Percentiles rank a stretch among this genome's conserved stretches.
Conservation (phyloP, 2,329 filamentous ascomycete genomes). For the Venturia carpophila region DNA sequence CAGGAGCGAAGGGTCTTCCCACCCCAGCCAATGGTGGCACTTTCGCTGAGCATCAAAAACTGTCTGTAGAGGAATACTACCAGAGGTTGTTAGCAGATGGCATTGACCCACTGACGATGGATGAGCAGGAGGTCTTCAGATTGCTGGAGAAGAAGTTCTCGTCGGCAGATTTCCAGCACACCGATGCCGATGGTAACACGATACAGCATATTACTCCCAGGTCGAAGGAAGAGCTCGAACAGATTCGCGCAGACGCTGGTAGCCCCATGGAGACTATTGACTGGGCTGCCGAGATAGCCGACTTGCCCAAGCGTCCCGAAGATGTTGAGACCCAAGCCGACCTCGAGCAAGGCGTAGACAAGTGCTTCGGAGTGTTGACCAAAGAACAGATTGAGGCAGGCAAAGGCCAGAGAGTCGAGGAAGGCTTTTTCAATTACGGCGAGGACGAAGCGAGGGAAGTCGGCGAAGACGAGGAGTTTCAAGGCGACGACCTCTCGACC, state of each 20-base stretch:
- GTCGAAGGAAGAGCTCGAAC: constrained; percentile 2
- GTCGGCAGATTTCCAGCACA: background rate
- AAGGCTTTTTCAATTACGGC: constrained; percentile 17
- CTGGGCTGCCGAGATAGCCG: background rate
- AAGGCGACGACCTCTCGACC: constrained; percentile 13
- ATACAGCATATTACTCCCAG: background rate
- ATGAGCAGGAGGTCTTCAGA: background rate
- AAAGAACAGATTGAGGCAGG: background rate
- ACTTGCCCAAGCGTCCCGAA: background rate
- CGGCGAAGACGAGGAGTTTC: constrained; percentile 17
- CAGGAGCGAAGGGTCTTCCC: background rate
- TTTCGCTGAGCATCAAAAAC: background rate
- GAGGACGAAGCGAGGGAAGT: constrained; percentile 8
- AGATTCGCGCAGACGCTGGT: background rate
- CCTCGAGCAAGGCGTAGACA: background rate
- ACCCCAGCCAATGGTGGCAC: background rate
- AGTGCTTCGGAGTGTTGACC: background rate
- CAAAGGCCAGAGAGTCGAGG: background rate
- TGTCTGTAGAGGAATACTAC: background rate
- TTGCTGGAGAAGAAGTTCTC: constrained; percentile 2
- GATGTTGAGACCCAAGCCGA: background rate
- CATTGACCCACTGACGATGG: background rate
- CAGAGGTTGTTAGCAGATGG: constrained; percentile 1
- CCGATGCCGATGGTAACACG: constrained; percentile 5
- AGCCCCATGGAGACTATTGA: constrained; percentile 1